Evolutionary conservation across 2,329 filamentous ascomycete genomes (phyloP).

Genomic region (Spiromastix sp.): DNA sequence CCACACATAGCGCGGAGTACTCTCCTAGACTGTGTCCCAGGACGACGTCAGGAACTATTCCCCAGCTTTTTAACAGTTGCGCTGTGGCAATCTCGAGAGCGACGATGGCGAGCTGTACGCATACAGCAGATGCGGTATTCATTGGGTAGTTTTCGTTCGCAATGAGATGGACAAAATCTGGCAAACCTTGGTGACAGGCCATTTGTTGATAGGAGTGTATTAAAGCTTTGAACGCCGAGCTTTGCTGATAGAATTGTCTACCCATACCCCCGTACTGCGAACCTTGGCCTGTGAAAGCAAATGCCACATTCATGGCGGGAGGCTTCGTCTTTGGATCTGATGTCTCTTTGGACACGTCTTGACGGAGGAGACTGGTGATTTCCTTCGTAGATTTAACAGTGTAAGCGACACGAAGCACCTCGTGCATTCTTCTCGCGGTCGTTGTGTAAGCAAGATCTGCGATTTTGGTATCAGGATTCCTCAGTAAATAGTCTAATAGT

Average conservation of each 20-base stretch:
- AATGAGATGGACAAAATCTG: neutral
- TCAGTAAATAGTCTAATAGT: slow-evolving; percentile 42
- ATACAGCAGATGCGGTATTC: slow-evolving; percentile 13
- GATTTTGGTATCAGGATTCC: slow-evolving; percentile 38
- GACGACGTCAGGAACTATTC: slow-evolving; percentile 16
- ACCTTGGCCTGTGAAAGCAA: slow-evolving; percentile 30
- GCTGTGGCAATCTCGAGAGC: slow-evolving; percentile 33
- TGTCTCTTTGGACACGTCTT: neutral
- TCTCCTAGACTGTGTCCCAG: slow-evolving; percentile 29
- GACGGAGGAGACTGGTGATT: slow-evolving; percentile 19
- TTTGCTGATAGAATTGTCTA: slow-evolving; percentile 20
- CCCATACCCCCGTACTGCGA: slow-evolving; percentile 19
- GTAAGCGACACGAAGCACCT: slow-evolving; percentile 1
- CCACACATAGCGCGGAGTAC: slow-evolving; percentile 25
- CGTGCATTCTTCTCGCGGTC: slow-evolving; percentile 47
- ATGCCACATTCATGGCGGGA: slow-evolving; percentile 17
- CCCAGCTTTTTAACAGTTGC: slow-evolving; percentile 21
- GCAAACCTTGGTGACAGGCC: slow-evolving; percentile 17
- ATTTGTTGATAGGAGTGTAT: slow-evolving; percentile 21
- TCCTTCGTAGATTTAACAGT: slow-evolving; percentile 17
- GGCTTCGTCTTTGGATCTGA: neutral
- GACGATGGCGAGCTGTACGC: slow-evolving; percentile 29
- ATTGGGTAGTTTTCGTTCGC: no score
- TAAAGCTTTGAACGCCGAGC: slow-evolving; percentile 18
- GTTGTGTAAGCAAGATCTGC: slow-evolving; percentile 51